Base-by-base conservation (phyloP, 2,329 filamentous ascomycete species). In the Microcyclosporella mali region DNA sequence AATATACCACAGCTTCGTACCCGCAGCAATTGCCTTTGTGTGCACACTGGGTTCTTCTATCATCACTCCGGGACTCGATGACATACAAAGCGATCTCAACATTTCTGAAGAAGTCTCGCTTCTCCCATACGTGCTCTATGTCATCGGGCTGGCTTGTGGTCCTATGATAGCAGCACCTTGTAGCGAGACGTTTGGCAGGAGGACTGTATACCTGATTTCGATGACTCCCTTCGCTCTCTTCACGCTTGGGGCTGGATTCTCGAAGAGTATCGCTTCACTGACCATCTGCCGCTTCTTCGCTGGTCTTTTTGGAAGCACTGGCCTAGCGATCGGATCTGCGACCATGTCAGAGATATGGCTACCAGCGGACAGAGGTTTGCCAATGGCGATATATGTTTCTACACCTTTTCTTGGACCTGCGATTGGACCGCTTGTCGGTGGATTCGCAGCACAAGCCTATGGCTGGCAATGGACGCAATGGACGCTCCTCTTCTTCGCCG, bases 261-360 rank as follows among this genome's bases (percentile, higher is more conserved):
- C 72, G 0, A 66, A 71, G 15, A 71, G 61, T 31, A 74, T 82
- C n/a, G 71, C 64, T 0, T 69, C 66, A 0, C 53, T 84, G 2
- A 69, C 71, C 36, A 61, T 80, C 7, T 64, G 77, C 16, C 68
- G 80, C 2, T 81, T 90, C 67, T 85, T 88, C 54, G 84, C 85
- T 37, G 84, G 85, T 0, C 60, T 83, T 60, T 84, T 84, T 50
- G 84, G 83, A 25, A 81, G 31, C 75, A 85, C 52, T 72, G 85
- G 58, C 4, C 33, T 56, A 6, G 34, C 44, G 7, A 53, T 52
- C 16, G 53, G 51, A 16, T 39, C 33, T 21, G 51, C 53, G 8
- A 50, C 50, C 4, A 41, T 54, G 11, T 38, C 47, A 3, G 55
- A 56, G 33, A 37, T 57, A 12, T 56, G 45, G 45, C 16, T 28